Evolutionary conservation across 306 rosid species (phyloP).

Genomic region (Quercus berberidifolia): DNA sequence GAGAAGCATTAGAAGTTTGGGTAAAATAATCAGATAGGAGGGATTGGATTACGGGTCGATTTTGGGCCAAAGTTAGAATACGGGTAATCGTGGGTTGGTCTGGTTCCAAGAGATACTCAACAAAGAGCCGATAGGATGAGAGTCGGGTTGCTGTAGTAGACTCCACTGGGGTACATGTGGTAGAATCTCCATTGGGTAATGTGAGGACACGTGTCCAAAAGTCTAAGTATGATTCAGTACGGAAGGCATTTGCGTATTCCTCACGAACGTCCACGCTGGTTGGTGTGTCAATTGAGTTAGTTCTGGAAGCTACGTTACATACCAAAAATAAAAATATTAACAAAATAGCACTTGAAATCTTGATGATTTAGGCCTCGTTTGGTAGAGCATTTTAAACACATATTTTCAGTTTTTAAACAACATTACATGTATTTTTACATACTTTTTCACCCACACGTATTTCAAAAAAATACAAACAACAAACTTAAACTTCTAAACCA

Average conservation of each 20-base stretch:
- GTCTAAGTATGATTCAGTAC: slow-evolving; percentile 71
- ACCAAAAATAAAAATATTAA: background rate
- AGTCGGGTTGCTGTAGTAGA: slow-evolving; percentile 60
- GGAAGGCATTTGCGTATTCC: slow-evolving; percentile 78
- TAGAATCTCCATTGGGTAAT: slow-evolving; percentile 16
- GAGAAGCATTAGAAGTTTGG: slow-evolving; percentile 60
- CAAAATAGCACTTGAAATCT: background rate
- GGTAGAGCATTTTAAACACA: too few relatives aligned
- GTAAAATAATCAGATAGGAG: slow-evolving; percentile 55
- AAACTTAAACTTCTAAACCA: too few relatives aligned
- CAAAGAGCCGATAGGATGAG: slow-evolving; percentile 72
- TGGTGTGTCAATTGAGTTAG: slow-evolving; percentile 10
- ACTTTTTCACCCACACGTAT: too few relatives aligned
- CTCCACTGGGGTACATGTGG: slow-evolving; percentile 26
- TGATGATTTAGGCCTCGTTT: too few relatives aligned
- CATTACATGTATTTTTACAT: too few relatives aligned
- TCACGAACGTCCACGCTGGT: slow-evolving; percentile 47
- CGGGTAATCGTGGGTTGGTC: slow-evolving; percentile 38
- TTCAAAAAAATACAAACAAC: too few relatives aligned
- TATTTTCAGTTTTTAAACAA: too few relatives aligned
- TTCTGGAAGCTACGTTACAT: slow-evolving; percentile 15
- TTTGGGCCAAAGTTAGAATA: slow-evolving; percentile 31
- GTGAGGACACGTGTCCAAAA: slow-evolving; percentile 74
- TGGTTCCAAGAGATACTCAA: slow-evolving; percentile 69
- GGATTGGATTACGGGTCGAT: slow-evolving; percentile 18